Evolutionary conservation across 2,329 filamentous ascomycete species (phyloP).

Genomic region (Talaromyces sp.): DNA sequence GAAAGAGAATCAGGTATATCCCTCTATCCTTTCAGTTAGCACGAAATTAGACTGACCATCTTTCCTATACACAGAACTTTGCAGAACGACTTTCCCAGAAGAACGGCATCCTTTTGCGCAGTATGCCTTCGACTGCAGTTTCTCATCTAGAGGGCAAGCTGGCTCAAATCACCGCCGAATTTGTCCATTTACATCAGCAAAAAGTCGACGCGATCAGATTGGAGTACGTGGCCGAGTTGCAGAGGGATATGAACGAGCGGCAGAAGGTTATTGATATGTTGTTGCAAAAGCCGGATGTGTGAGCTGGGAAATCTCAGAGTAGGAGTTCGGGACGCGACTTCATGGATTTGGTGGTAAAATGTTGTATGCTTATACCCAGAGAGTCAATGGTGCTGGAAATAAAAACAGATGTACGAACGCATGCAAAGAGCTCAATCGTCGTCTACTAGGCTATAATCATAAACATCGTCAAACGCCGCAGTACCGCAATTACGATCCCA

Average conservation of each 20-base stretch:
- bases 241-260: slow-evolving; percentile 12
- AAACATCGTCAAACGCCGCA: not conserved
- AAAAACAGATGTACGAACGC: not conserved
- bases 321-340: not conserved
- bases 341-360: not conserved
- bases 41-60: not conserved
- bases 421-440: not conserved
- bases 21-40: not conserved
- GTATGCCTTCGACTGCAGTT: not conserved
- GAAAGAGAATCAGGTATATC: not conserved
- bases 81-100: not conserved
- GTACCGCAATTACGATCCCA: not conserved
- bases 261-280: slow-evolving; percentile 18
- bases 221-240: slow-evolving; percentile 12
- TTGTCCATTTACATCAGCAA: slow-evolving; percentile 5
- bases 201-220: slow-evolving; percentile 10
- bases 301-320: not conserved
- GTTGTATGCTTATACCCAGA: not conserved
- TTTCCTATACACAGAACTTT: not conserved
- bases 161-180: not conserved
- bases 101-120: not conserved
- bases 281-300: not conserved
- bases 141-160: slow-evolving; percentile 1
- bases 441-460: not conserved
- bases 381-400: not conserved